Percentiles rank a stretch among this genome's conserved stretches.
These are phyloP conservation scores for Pyricularia sp. DNA, from an alignment of 2,329 filamentous ascomycete species.

Conservation along the genomic window DNA sequence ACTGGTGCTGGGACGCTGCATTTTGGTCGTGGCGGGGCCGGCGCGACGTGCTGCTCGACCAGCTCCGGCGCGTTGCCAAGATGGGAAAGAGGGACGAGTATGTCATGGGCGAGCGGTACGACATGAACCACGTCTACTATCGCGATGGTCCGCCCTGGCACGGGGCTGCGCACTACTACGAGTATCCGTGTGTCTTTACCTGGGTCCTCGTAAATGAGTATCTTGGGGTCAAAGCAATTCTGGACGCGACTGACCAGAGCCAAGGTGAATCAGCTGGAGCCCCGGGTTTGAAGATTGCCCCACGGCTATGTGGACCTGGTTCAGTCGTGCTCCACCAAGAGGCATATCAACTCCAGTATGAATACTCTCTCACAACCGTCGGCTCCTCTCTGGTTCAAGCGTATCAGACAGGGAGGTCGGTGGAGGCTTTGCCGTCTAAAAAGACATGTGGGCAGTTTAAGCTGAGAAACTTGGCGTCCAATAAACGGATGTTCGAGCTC, in stretches of 20 bases:
- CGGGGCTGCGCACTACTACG: conserved; percentile 8
- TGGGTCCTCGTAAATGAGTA: conserved; percentile 7
- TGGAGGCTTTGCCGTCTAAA: background rate
- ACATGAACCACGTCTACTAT: conserved; percentile 9
- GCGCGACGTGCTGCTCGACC: conserved; percentile 4
- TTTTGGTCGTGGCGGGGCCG: conserved; percentile 6
- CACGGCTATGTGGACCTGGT: background rate
- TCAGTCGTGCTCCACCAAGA: conserved; percentile 4
- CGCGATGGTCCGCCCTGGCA: conserved; percentile 7
- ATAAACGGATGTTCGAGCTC: conserved; percentile 3
- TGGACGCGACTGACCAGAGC: background rate
- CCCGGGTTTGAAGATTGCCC: conserved; percentile 1
- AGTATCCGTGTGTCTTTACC: conserved; percentile 7
- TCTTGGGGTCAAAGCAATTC: conserved; percentile 5
- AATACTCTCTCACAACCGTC: background rate
- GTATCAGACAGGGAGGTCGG: background rate
- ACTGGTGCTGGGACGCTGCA: conserved; percentile 9
- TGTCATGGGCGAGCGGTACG: conserved; percentile 8
- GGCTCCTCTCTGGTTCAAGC: background rate
- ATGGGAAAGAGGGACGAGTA: conserved; percentile 6
- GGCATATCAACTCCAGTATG: conserved; percentile 5
- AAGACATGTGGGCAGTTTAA: background rate
- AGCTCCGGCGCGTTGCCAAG: conserved; percentile 5
- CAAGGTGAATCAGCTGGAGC: background rate
- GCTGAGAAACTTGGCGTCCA: conserved; percentile 4